Evolutionary conservation across 345 rosid genomes (phyloP).

Genomic region (Brassica cretica): DNA sequence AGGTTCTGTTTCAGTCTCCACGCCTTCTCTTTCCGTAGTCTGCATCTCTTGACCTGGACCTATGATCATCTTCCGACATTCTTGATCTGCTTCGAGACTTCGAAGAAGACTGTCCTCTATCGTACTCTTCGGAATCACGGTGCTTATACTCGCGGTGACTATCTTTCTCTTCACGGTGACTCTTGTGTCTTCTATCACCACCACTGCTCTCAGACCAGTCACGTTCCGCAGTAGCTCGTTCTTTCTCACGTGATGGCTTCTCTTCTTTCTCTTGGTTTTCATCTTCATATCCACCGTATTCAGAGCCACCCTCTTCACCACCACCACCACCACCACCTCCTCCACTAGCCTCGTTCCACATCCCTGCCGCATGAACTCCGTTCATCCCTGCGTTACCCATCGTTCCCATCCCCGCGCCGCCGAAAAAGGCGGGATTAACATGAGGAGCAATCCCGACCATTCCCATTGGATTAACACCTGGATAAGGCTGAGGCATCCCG

Average conservation of each 20-base stretch:
- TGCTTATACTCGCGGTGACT: conserved; percentile 59
- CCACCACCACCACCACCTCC: conserved; percentile 71
- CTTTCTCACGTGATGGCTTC: conserved; percentile 63
- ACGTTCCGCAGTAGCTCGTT: conserved; percentile 59
- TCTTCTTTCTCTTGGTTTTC: conserved; percentile 68
- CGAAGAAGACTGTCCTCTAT: conserved; percentile 70
- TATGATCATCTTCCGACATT: conserved; percentile 62
- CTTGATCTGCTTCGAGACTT: conserved; percentile 71
- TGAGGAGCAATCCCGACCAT: conserved; percentile 89
- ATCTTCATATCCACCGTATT: conserved; percentile 75
- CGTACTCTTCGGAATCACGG: conserved; percentile 67
- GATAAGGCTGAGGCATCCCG: conserved; percentile 75
- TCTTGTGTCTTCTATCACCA: conserved; percentile 63
- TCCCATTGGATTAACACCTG: conserved; percentile 74
- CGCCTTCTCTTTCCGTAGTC: conserved; percentile 82
- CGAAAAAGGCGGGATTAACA: conserved; percentile 84
- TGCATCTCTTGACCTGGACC: conserved; percentile 71
- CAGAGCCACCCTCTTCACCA: conserved; percentile 86
- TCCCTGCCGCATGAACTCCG: conserved; percentile 56
- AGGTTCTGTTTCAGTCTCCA: conserved; percentile 33
- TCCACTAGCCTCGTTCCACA: conserved; percentile 76
- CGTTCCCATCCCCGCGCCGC: conserved; percentile 67
- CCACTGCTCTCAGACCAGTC: conserved; percentile 71
- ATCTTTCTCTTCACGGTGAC: conserved; percentile 70
- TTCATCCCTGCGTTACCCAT: conserved; percentile 75